These are phyloP conservation scores for Suillus spraguei DNA, from an alignment of 768 basidiomycete species.

Conservation along the genomic window DNA sequence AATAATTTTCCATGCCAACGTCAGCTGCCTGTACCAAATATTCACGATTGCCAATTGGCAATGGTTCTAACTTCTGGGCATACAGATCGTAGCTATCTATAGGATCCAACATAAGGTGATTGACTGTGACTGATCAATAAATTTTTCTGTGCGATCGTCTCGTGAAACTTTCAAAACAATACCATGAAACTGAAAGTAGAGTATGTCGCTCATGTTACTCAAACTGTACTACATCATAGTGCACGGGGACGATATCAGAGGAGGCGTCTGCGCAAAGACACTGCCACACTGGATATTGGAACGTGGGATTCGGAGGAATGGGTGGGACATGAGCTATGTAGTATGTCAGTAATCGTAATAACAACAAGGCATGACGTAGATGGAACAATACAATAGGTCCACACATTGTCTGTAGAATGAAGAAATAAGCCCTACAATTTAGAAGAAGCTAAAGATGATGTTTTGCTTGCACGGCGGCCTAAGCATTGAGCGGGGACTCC, in stretches of 20 bases:
- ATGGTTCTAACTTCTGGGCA: too few relatives aligned
- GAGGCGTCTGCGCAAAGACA: not conserved
- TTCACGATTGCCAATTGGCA: not conserved
- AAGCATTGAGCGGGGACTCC: not conserved
- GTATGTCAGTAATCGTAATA: slow-evolving; percentile 1
- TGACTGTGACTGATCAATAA: too few relatives aligned
- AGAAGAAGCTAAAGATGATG: not conserved
- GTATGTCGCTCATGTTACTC: not conserved
- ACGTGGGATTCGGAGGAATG: not conserved
- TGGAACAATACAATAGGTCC: not conserved
- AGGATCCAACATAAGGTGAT: not conserved
- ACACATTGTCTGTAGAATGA: not conserved
- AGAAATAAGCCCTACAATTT: not conserved
- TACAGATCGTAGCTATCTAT: not conserved
- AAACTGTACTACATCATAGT: not conserved
- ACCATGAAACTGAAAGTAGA: not conserved
- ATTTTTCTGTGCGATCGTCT: not conserved
- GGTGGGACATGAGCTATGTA: not conserved
- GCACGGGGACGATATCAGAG: not conserved
- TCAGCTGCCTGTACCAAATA: not conserved
- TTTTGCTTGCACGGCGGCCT: not conserved
- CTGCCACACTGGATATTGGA: not conserved
- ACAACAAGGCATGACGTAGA: not conserved
- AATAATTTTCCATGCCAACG: slow-evolving; percentile 6
- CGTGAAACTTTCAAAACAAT: not conserved